Evolutionary conservation across 2,329 filamentous ascomycete species (phyloP).

Genomic region (Diplodia corticola): DNA sequence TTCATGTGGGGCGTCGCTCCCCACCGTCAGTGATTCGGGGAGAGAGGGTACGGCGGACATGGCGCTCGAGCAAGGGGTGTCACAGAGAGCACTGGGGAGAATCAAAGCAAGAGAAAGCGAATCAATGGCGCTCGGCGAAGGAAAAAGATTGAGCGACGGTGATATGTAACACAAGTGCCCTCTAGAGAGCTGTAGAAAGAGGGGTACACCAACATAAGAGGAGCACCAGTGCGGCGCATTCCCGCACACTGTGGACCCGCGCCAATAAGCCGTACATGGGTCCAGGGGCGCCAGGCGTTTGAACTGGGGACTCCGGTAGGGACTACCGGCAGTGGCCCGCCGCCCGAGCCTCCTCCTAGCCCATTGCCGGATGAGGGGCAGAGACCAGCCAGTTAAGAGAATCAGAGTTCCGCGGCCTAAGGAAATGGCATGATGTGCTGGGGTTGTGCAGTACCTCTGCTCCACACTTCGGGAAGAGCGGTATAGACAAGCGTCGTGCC

Average conservation of each 20-base stretch:
- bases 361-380: neutral
- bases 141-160: neutral
- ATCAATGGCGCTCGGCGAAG: neutral
- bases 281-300: neutral
- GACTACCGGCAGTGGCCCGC: neutral
- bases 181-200: neutral
- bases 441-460: neutral
- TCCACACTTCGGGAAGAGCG: neutral
- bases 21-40: slow-evolving; percentile 25
- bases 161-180: neutral
- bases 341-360: neutral
- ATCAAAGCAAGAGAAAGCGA: neutral
- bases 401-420: neutral
- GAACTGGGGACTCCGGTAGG: neutral
- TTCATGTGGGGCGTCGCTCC: slow-evolving; percentile 23
- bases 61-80: neutral
- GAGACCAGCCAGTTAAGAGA: neutral
- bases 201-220: neutral
- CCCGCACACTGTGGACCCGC: neutral
- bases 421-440: neutral
- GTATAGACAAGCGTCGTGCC: neutral
- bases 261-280: neutral
- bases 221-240: neutral
- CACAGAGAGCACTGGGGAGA: too few relatives aligned
- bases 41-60: slow-evolving; percentile 38